A percentile compares a stretch with the other conserved stretches of the same genome.
These are phyloP conservation scores for Cadophora sp. DNA, from an alignment of 2,329 filamentous ascomycete species.

Conservation along the genomic window DNA sequence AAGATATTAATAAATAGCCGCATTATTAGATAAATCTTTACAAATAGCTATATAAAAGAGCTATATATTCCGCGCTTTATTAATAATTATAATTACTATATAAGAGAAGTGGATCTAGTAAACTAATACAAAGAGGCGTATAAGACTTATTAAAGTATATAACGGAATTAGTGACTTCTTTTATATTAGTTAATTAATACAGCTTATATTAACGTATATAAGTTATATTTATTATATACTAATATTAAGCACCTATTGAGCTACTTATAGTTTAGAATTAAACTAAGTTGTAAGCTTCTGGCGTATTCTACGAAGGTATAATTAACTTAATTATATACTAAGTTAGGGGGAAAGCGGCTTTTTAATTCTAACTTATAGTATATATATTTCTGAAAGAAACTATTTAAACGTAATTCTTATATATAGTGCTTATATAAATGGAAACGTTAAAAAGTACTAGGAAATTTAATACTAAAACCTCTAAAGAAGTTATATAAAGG, in stretches of 20 bases:
- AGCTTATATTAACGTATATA: background rate
- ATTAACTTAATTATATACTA: conserved; percentile 4
- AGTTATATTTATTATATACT: background rate
- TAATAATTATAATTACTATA: background rate
- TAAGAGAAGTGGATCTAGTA: background rate
- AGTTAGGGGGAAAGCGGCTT: no score
- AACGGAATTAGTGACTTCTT: background rate
- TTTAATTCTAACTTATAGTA: no score
- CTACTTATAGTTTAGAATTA: background rate
- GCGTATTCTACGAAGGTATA: background rate
- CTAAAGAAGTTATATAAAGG: no score
- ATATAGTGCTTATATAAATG: no score
- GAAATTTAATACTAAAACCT: no score
- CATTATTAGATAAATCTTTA: background rate
- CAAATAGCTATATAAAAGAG: background rate
- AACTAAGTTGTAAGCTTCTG: background rate
- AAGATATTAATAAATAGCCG: background rate
- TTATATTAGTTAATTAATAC: background rate
- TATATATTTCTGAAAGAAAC: no score
- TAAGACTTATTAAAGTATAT: background rate
- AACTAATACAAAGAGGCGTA: background rate
- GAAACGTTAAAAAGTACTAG: no score
- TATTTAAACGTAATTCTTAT: no score
- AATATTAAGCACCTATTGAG: background rate
- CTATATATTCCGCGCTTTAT: background rate